Evolutionary conservation across 73 alveolate genomes (phyloP), one percentile per base, ranked within the genome.

Genomic region (Stentor coeruleus): DNA sequence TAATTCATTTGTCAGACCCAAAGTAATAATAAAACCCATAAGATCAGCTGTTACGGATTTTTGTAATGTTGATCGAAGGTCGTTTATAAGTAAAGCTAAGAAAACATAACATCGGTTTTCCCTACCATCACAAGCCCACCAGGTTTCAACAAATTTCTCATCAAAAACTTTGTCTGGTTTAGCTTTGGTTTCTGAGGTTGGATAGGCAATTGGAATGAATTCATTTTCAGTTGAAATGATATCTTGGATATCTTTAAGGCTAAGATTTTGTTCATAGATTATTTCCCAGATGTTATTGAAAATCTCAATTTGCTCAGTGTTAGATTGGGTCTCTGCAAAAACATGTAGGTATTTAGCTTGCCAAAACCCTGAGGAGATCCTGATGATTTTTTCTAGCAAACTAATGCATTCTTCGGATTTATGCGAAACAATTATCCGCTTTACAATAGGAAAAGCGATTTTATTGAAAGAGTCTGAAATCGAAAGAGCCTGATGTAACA

Each of bases 181-280:
- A 49, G 80, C 92, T 6, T 82, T 74, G 28, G 73, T 80, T 35
- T 86, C 89, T 15, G 89, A 66, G 39, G 93, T 76, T 58, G 83
- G 91, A 26, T 93, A 85, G 74, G 83, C 77, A 74, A 84, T 59
- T 26, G 99, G 99, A 37, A 95, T 74, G 38, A 95, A 89, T 31
- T 77, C 79, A 87, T 95, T 82, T 39, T 57, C 87, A 0, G 91
- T 91, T 1, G 95, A 94, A 28, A 86, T 75, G 38, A 84, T 94
- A 30, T 86, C 77, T 20, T 15, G 31, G 73, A 39, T 55, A n/a
- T 60, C 60, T 26, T 11, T 28, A 39, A 55, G 41, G 38, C 20
- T 6, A 20, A 81, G 85, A 84, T 30, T 85, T 37, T 92, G 98
- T 55, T 58, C 14, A 59, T 73, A 75, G 79, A 77, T 89, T 58